Base-by-base conservation (phyloP, 495 filamentous ascomycete species). In the Chaetomium cochliodes region DNA sequence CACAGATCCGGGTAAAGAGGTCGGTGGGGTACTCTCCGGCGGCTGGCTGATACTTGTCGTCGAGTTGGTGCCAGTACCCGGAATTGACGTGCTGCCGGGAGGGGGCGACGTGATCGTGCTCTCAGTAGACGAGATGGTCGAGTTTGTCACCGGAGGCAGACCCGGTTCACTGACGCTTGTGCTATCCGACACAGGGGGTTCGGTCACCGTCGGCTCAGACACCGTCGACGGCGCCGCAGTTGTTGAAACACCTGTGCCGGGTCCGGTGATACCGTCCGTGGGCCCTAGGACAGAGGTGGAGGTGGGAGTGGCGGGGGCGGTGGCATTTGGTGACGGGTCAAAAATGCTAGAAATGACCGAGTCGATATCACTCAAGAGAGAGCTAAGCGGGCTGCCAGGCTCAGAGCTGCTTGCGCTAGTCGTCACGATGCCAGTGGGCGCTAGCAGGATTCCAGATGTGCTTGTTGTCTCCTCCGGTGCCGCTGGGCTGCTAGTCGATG, bases 351-450 rank as follows among this genome's bases (percentile, higher is more conserved):
- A 52, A 3, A 52, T 15, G 23, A 63, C 1, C 4, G 65, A 66
- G 44, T 28, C 57, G 20, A 64, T 37, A 37, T n/a, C 41, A 33
- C 54, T 52, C 1, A 52, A 9, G n/a, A 66, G 3, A 9, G 65
- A 66, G 44, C 42, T 64, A 15, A 64, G 18, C 25, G 42, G 42
- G 28, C 56, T 39, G 50, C 20, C 41, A 8, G 39, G 8, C 18
- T 60, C 50, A 3, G 22, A 11, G 11, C 33, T 37, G 33, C 33
- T 37, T 26, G 57, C 47, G 15, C 28, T 44, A 15, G 33, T 39
- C 12, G 33, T 68, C 33, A 65, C 66, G 33, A 68, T 65, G 52
- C 62, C 62, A 25, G 63, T 65, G n/a, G 66, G 63, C 7, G 58
- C 62, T 2, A 67, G 15, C 18, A 67, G 33, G 7, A 67, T 67